phyloP scores from a whole-genome alignment of 1,284 basidiomycete species.

The Naganishia sp. region DNA sequence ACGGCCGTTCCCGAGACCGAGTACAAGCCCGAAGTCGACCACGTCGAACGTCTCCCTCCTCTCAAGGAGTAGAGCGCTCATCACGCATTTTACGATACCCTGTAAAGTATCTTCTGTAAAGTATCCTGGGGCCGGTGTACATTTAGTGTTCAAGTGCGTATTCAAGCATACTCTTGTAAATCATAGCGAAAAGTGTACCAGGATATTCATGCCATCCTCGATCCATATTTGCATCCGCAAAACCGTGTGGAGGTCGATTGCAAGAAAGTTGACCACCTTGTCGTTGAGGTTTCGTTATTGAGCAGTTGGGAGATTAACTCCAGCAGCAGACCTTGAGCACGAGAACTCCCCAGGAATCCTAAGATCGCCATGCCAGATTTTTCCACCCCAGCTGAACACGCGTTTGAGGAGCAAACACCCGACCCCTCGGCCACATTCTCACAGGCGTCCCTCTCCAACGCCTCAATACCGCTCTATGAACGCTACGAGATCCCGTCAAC shows the following conservation, averaged over 20 bases:
- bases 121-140: too few relatives aligned
- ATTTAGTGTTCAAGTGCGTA: not conserved
- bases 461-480: constrained; percentile 43
- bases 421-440: constrained; percentile 38
- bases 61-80: constrained; percentile 23
- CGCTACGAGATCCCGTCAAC: constrained; percentile 55
- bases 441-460: constrained; percentile 42
- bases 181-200: not conserved
- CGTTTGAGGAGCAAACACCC: constrained; percentile 39
- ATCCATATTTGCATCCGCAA: constrained; percentile 13
- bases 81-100: not conserved
- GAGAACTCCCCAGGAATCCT: not conserved
- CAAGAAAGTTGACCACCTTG: constrained; percentile 13
- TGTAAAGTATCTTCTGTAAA: not conserved
- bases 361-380: constrained; percentile 46
- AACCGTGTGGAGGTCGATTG: constrained; percentile 8
- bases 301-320: not conserved
- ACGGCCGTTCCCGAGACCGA: constrained; percentile 28
- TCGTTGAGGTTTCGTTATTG: not conserved
- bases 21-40: constrained; percentile 29
- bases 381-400: constrained; percentile 51
- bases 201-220: not conserved
- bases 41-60: constrained; percentile 31
- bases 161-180: not conserved
- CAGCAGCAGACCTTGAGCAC: not conserved